Conservation (phyloP, 345 rosid species). For the Capsella bursapastoris region DNA sequence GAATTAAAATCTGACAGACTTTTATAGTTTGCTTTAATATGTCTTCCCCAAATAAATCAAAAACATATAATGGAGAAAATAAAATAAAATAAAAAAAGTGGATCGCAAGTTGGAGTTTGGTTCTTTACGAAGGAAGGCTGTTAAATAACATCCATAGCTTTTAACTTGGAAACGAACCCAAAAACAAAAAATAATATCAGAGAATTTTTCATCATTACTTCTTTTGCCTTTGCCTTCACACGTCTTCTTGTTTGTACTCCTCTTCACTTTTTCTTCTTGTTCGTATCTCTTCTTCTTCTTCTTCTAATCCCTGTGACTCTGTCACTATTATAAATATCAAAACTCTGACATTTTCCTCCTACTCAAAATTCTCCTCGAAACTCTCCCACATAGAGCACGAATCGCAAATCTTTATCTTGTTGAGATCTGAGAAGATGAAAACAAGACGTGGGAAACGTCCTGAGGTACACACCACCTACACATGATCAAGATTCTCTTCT, state of each 20-base stretch:
- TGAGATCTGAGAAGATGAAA: constrained; percentile 51
- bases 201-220: constrained; percentile 39
- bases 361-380: constrained; percentile 34
- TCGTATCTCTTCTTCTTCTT: constrained; percentile 21
- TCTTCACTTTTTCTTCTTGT: constrained; percentile 35
- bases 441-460: constrained; percentile 64
- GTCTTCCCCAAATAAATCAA: constrained; percentile 40
- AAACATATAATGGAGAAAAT: not conserved
- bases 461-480: constrained; percentile 54
- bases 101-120: constrained; percentile 67
- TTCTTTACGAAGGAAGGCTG: constrained; percentile 44
- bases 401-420: constrained; percentile 11
- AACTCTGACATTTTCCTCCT: constrained; percentile 44
- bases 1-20: constrained; percentile 27
- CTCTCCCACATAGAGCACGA: constrained; percentile 13
- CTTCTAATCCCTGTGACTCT: constrained; percentile 21
- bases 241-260: constrained; percentile 43
- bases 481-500: constrained; percentile 5
- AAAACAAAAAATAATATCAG: constrained; percentile 43
- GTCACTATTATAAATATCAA: constrained; percentile 47
- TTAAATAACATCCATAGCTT: constrained; percentile 53
- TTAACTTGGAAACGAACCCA: constrained; percentile 43
- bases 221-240: constrained; percentile 29
- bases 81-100: constrained; percentile 21
- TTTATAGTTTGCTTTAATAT: constrained; percentile 24